Evolutionary conservation across 805 yeast genomes (phyloP), one percentile per base, ranked within the genome.

Genomic region (Yamadazyma sp.): DNA sequence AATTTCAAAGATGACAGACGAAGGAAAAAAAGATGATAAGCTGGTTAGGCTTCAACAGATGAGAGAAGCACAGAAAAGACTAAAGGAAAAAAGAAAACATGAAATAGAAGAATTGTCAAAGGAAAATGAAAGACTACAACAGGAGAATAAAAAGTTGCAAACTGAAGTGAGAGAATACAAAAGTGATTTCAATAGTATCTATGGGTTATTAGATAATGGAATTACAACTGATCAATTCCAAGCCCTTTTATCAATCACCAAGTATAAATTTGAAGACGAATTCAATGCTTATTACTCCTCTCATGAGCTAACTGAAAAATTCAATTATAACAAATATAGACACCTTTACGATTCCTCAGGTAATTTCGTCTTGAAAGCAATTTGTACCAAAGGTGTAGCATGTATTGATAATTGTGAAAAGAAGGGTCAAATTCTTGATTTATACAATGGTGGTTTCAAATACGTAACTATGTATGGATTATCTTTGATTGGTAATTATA

Each of bases 1-100:
- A n/a, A n/a, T n/a, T n/a, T n/a, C n/a, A n/a, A n/a, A n/a, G n/a
- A n/a, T n/a, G n/a, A n/a, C n/a, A n/a, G n/a, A n/a, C n/a, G n/a
- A n/a, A n/a, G n/a, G n/a, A n/a, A n/a, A n/a, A n/a, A 26, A 26
- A 20, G 8, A 26, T 26, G 29, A 26, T 14, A 26, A 26, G n/a
- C 22, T 16, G n/a, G n/a, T 10, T 5, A 29, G 34, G 23, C 13
- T 31, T 5, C 11, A 12, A 4, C 27, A 35, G n/a, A 35, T 35
- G 38, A 35, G 38, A 29, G 25, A 35, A 12, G 38, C 38, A 4
- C 38, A 35, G 14, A 35, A 23, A 16, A 23, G 27, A 11, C 20
- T 35, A 5, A 35, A 30, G 17, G 24, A 11, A 3, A 35, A 23
- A 16, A 15, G 38, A 7, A 21, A 23, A 15, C 19, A 28, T 7